These are phyloP conservation scores for Cubamyces lactineus DNA, from an alignment of 768 basidiomycete genomes.

Conservation along the genomic window DNA sequence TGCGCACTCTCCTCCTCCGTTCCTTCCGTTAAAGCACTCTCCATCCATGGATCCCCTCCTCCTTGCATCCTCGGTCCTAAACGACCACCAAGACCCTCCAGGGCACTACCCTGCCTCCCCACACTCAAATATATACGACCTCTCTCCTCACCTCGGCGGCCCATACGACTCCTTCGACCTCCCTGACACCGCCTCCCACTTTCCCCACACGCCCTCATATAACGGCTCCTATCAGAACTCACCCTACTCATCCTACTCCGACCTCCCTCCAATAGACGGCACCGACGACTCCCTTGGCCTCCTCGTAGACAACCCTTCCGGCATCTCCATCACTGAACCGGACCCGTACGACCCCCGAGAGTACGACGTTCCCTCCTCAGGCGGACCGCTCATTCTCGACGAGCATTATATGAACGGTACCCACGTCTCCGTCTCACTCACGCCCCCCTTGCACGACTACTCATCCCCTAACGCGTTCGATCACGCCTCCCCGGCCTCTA, in stretches of 20 bases:
- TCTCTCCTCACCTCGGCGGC: conserved; percentile 30
- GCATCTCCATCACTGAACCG: conserved; percentile 38
- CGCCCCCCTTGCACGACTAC: conserved; percentile 33
- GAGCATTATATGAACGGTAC: conserved; percentile 49
- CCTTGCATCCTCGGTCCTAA: conserved; percentile 20
- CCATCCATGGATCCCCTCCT: conserved; percentile 29
- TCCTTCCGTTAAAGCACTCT: conserved; percentile 20
- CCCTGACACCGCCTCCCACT: conserved; percentile 41
- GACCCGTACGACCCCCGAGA: conserved; percentile 80
- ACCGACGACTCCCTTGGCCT: conserved; percentile 43
- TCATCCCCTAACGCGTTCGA: conserved; percentile 53
- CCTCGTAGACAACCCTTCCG: conserved; percentile 50
- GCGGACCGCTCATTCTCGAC: conserved; percentile 60
- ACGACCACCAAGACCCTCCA: conserved; percentile 19
- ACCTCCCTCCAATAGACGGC: conserved; percentile 48
- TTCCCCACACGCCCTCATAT: conserved; percentile 58
- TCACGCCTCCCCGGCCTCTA: conserved; percentile 62
- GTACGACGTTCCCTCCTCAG: conserved; percentile 60
- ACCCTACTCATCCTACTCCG: conserved; percentile 68
- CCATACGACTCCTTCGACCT: conserved; percentile 48
- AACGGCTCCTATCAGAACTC: conserved; percentile 73
- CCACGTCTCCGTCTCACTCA: conserved; percentile 43
- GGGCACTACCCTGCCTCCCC: conserved; percentile 15
- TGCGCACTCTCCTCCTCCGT: conserved; percentile 19
- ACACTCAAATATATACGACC: conserved; percentile 27